Percentiles rank a stretch among this genome's conserved stretches.
Evolutionary conservation across 163 green algal species (phyloP).

Genomic region (Trebouxiophyceae sp.): DNA sequence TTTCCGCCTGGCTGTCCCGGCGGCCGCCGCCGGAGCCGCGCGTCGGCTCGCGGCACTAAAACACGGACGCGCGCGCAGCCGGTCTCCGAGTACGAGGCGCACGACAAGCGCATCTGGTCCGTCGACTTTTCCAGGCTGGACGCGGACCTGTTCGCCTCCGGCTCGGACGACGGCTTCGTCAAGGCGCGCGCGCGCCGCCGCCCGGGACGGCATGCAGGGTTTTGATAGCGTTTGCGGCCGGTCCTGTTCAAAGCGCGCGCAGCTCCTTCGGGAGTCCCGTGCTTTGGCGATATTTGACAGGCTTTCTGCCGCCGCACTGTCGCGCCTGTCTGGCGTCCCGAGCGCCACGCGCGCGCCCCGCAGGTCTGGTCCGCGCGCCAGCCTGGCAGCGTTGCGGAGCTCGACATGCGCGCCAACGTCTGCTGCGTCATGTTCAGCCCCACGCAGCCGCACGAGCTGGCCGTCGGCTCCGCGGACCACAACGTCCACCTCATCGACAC

Average conservation of each 20-base stretch:
- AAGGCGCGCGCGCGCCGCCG: too few species aligned
- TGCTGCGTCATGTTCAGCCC: conserved; percentile 51
- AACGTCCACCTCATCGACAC: conserved; percentile 50
- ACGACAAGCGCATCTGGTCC: conserved; percentile 55
- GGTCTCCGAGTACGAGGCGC: conserved; percentile 54
- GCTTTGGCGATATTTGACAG: too few species aligned
- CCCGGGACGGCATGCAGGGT: too few species aligned
- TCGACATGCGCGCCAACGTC: conserved; percentile 55
- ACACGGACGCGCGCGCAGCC: too few species aligned
- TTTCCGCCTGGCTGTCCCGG: too few species aligned
- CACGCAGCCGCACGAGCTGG: conserved; percentile 30
- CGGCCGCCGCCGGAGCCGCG: too few species aligned
- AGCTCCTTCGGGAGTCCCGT: too few species aligned
- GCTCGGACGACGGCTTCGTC: conserved; percentile 53
- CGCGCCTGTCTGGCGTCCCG: too few species aligned
- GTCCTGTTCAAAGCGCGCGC: too few species aligned
- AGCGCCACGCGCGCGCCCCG: background rate
- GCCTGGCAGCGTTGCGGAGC: conserved; percentile 9
- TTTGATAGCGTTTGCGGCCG: too few species aligned
- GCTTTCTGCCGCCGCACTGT: too few species aligned
- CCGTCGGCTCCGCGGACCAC: conserved; percentile 52
- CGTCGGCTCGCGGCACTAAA: too few species aligned
- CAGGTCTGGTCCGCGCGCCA: conserved; percentile 29
- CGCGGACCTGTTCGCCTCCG: conserved; percentile 38
- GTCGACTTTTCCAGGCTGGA: conserved; percentile 45